A percentile compares a stretch with the other conserved stretches of the same genome.
phyloP scores from a whole-genome alignment of 495 filamentous ascomycete genomes.

The Bathelium albidoporum region DNA sequence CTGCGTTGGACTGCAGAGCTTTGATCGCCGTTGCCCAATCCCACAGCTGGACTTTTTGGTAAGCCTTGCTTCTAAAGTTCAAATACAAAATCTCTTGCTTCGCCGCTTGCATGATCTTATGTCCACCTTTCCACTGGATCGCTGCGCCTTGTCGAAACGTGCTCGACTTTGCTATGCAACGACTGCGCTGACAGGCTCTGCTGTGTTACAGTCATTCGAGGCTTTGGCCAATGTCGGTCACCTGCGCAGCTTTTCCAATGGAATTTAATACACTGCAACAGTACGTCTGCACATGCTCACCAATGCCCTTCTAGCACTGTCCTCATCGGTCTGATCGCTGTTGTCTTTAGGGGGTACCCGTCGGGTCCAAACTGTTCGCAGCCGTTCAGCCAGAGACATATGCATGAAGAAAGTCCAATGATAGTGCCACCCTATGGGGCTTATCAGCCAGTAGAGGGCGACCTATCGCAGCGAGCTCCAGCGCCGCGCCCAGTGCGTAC shows the following conservation, averaged over 20 bases:
- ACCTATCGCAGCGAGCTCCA: neutral
- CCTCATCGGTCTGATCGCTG: slow-evolving; percentile 11
- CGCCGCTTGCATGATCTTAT: neutral
- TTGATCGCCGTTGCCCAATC: neutral
- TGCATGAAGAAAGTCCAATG: neutral
- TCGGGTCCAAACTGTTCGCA: slow-evolving; percentile 3
- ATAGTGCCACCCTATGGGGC: neutral
- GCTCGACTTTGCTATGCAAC: neutral
- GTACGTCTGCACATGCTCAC: slow-evolving; percentile 14
- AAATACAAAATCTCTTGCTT: neutral
- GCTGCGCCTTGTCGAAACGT: neutral
- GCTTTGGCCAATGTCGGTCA: neutral
- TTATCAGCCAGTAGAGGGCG: neutral
- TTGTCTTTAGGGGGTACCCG: slow-evolving; percentile 21
- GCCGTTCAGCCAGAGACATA: neutral
- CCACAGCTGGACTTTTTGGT: neutral
- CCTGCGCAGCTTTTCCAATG: slow-evolving; percentile 14
- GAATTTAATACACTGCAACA: slow-evolving; percentile 29
- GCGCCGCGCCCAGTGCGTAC: neutral
- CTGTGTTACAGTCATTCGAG: neutral
- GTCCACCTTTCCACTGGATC: neutral
- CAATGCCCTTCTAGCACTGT: neutral
- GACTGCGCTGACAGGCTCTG: neutral
- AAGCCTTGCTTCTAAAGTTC: neutral
- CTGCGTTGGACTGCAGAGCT: neutral